These are phyloP conservation scores for Skeletonema menzelii DNA, from an alignment of 108 stramenopile species.

Conservation along the genomic window DNA sequence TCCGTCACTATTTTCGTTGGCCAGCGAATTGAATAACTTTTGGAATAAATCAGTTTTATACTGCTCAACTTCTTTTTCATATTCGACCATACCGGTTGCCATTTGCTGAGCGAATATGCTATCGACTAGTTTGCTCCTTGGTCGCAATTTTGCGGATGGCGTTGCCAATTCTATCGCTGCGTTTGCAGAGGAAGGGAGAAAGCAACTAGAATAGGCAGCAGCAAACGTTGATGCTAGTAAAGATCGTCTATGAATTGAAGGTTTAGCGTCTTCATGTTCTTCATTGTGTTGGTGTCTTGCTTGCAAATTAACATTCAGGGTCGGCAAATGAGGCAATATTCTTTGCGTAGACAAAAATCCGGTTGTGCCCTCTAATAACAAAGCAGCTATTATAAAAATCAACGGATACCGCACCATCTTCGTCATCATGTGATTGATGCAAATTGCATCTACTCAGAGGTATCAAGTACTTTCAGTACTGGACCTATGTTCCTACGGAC, in stretches of 20 bases:
- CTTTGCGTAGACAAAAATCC: neutral
- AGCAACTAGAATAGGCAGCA: neutral
- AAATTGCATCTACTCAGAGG: no score
- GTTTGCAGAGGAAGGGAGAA: slow-evolving; percentile 3
- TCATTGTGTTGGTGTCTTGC: neutral
- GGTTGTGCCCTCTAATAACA: neutral
- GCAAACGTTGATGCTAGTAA: neutral
- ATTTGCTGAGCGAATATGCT: slow-evolving; percentile 41
- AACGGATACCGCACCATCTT: neutral
- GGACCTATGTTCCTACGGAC: no score
- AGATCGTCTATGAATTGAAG: neutral
- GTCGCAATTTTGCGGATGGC: slow-evolving; percentile 21
- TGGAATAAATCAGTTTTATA: slow-evolving; percentile 49
- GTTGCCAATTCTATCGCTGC: slow-evolving; percentile 29
- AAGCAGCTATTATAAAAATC: neutral
- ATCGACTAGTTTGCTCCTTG: slow-evolving; percentile 26
- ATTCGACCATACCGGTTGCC: slow-evolving; percentile 47
- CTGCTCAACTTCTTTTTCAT: slow-evolving; percentile 44
- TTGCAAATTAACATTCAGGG: neutral
- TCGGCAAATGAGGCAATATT: neutral
- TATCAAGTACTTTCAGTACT: no score
- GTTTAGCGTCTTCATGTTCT: neutral
- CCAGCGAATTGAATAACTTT: slow-evolving; percentile 35
- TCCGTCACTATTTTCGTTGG: neutral
- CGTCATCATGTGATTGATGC: no score